These are phyloP conservation scores for Lentinula raphanica DNA, from an alignment of 768 basidiomycete species.

Conservation along the genomic window DNA sequence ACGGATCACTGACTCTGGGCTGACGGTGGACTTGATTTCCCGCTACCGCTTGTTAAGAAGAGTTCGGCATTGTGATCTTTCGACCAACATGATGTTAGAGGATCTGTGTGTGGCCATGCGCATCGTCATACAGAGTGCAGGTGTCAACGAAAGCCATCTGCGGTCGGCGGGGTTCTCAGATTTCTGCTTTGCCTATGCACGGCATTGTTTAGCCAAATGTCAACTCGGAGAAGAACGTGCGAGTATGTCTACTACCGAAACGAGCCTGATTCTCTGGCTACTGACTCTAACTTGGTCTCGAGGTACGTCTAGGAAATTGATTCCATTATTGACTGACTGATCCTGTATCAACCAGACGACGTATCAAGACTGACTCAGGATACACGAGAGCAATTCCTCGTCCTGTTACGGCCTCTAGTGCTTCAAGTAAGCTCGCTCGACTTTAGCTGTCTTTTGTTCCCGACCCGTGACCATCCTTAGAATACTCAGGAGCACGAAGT, in stretches of 20 bases:
- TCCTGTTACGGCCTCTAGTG: conserved; percentile 30
- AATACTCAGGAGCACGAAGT: neutral
- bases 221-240: neutral
- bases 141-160: conserved; percentile 43
- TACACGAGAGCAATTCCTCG: conserved; percentile 36
- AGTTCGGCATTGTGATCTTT: conserved; percentile 33
- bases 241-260: neutral
- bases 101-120: conserved; percentile 56
- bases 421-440: neutral
- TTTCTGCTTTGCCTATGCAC: conserved; percentile 29
- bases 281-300: conserved; percentile 30
- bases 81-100: conserved; percentile 23
- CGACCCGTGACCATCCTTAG: neutral
- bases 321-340: neutral
- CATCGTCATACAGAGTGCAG: conserved; percentile 56
- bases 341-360: conserved; percentile 21
- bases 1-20: conserved; percentile 31
- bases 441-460: neutral
- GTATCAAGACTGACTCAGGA: conserved; percentile 32
- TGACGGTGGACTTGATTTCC: conserved; percentile 43
- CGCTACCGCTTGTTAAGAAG: conserved; percentile 46
- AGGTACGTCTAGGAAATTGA: conserved; percentile 17
- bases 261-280: conserved; percentile 21
- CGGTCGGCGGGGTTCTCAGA: conserved; percentile 31
- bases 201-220: conserved; percentile 4